These are phyloP conservation scores for Rhodotorula sphaerocarpa DNA, from an alignment of 768 basidiomycete species.

Conservation along the genomic window DNA sequence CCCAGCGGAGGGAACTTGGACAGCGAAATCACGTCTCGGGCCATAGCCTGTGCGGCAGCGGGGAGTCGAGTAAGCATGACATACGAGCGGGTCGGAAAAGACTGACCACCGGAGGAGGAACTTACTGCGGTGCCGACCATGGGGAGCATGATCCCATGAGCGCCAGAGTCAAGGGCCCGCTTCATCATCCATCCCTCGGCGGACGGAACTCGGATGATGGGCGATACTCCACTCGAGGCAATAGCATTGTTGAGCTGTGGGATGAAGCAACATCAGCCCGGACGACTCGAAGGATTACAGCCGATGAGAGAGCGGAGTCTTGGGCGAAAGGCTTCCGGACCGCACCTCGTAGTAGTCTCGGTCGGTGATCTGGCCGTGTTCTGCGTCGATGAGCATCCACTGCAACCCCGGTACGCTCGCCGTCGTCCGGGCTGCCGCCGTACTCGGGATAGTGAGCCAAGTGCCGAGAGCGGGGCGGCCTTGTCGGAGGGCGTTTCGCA, in stretches of 20 bases:
- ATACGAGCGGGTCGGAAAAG: too few relatives aligned
- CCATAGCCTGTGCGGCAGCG: not conserved
- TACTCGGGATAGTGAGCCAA: not conserved
- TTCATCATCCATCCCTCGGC: constrained; percentile 43
- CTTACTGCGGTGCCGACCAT: constrained; percentile 39
- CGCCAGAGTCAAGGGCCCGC: constrained; percentile 44
- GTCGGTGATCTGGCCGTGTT: not conserved
- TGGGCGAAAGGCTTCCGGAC: too few relatives aligned
- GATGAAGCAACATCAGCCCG: not conserved
- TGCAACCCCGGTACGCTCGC: not conserved
- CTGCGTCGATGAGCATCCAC: constrained; percentile 1
- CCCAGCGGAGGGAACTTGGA: constrained; percentile 35
- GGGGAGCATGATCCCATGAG: constrained; percentile 44
- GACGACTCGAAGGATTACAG: too few relatives aligned
- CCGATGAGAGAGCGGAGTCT: too few relatives aligned
- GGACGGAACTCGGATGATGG: constrained; percentile 44
- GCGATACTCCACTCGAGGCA: constrained; percentile 38
- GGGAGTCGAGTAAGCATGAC: too few relatives aligned
- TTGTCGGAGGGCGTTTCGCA: not conserved
- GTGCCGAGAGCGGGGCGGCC: not conserved
- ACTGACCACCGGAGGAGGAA: not conserved
- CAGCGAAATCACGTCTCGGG: constrained; percentile 29
- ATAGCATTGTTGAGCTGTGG: constrained; percentile 26
- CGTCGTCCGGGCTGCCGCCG: not conserved
- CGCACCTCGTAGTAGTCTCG: constrained; percentile 1